Evolutionary conservation across 2,329 filamentous ascomycete species (phyloP).

Genomic region (Penicillium sp.): DNA sequence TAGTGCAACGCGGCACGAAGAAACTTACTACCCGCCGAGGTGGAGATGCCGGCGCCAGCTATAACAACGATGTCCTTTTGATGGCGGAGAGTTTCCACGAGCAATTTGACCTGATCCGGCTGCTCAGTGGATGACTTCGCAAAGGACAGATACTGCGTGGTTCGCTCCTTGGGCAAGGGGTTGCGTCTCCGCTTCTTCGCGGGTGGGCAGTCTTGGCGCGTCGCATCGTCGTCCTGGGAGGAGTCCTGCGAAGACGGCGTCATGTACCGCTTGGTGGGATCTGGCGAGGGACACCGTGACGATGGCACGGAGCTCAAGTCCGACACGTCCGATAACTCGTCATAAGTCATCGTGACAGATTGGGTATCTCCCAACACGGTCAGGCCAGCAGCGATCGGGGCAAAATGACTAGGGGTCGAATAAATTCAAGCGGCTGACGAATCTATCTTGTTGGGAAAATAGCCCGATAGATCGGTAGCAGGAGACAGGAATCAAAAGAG

Average conservation of each 20-base stretch:
- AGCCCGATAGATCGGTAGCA: constrained; percentile 5
- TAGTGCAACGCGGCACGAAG: constrained; percentile 17
- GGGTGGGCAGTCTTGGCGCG: constrained; percentile 58
- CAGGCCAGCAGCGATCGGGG: neutral
- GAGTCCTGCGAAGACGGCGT: constrained; percentile 41
- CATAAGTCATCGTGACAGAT: constrained; percentile 17
- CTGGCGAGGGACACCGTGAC: constrained; percentile 36
- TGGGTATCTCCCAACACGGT: neutral
- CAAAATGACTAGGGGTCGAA: constrained; percentile 1
- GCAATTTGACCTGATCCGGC: constrained; percentile 57
- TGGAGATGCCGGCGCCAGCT: constrained; percentile 92
- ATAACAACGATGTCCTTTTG: constrained; percentile 97
- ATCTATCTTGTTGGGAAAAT: constrained; percentile 7
- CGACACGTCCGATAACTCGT: constrained; percentile 35
- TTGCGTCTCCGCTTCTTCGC: constrained; percentile 68
- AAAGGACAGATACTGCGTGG: constrained; percentile 76
- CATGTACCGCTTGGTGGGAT: constrained; percentile 32
- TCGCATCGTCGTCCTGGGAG: constrained; percentile 27
- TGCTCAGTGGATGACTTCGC: constrained; percentile 46
- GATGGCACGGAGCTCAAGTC: constrained; percentile 40
- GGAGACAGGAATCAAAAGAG: neutral
- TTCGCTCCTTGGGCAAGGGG: constrained; percentile 60
- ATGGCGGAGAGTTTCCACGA: constrained; percentile 70
- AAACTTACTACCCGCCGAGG: constrained; percentile 79
- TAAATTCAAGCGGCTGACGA: constrained; percentile 5